Evolutionary conservation across 495 filamentous ascomycete genomes (phyloP).

Genomic region (Apodospora peruviana): DNA sequence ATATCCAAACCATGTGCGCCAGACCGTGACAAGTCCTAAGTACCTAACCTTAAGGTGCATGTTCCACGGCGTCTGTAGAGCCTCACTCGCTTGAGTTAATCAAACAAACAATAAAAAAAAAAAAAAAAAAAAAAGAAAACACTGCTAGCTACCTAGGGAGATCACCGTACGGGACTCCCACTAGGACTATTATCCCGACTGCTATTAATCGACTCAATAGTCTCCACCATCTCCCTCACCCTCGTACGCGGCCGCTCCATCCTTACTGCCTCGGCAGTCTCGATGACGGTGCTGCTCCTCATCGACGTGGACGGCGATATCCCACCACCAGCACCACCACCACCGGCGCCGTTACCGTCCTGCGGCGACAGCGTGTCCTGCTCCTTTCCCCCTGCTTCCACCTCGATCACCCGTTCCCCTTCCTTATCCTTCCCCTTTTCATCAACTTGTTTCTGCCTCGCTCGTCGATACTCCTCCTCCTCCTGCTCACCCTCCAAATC

Average conservation of each 20-base stretch:
- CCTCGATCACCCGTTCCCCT: background rate
- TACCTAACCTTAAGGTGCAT: too few species aligned
- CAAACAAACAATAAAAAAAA: too few species aligned
- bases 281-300: constrained; percentile 13
- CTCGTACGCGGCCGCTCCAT: constrained; percentile 31
- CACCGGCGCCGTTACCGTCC: background rate
- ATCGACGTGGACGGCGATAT: constrained; percentile 16
- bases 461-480: background rate
- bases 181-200: constrained; percentile 27
- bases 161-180: constrained; percentile 17
- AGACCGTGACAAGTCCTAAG: too few species aligned
- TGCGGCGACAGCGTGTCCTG: background rate
- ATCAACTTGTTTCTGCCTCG: background rate
- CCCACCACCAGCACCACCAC: background rate
- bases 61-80: too few species aligned
- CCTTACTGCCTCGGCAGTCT: constrained; percentile 28
- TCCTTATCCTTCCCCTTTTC: background rate
- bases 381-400: background rate
- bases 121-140: too few species aligned
- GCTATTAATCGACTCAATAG: constrained; percentile 34
- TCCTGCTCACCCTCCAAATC: background rate
- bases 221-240: constrained; percentile 45
- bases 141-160: too few species aligned
- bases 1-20: too few species aligned
- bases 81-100: too few species aligned